Base-by-base conservation (phyloP, 2,329 filamentous ascomycete genomes). In the Phaeosphaeriaceae sp. region DNA sequence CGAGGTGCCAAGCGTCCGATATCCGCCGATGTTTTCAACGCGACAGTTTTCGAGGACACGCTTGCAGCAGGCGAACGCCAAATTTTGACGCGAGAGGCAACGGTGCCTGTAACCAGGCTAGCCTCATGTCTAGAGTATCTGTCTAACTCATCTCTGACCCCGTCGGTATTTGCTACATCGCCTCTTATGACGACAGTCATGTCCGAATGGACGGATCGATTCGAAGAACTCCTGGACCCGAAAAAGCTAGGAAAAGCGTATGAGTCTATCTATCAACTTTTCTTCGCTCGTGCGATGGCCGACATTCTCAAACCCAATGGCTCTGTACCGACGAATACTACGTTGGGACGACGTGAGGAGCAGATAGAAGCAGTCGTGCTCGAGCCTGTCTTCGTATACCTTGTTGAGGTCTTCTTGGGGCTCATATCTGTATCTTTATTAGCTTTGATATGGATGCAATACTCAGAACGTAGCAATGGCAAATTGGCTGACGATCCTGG, bases 181-280 rank as follows among this genome's bases (percentile, higher is more conserved):
- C 15, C 35, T 13, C 13, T 15, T 8, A 40, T n/a, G 35, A 40
- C 26, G n/a, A 40, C 35, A 40, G 17, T n/a, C 35, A 17, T 28
- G 26, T 28, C 26, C 9, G 26, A 28, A 9, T 28, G 26, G 26
- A 28, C 26, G 9, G 26, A 28, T 28, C 26, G 26, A 0, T 10
- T 73, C 0, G 61, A 72, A 6, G 68, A 74, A 0, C 77, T 79
- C 32, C 50, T 78, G 3, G 71, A 79, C 42, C 69, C 73, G 5
- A 52, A 65, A 10, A 56, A 50, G 0, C 56, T 83, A 0, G 59
- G 65, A 1, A 15, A 59, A 5, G 75, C 77, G 0, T 81, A 79
- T 46, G 66, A 78, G 44, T 60, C 64, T 1, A 79, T 78, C 0
- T 81, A 83, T 56, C 69, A 76, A 17, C 48, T 83, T 1, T 62